Evolutionary conservation across 2,329 filamentous ascomycete species (phyloP).

Genomic region (Catunica adiposa): DNA sequence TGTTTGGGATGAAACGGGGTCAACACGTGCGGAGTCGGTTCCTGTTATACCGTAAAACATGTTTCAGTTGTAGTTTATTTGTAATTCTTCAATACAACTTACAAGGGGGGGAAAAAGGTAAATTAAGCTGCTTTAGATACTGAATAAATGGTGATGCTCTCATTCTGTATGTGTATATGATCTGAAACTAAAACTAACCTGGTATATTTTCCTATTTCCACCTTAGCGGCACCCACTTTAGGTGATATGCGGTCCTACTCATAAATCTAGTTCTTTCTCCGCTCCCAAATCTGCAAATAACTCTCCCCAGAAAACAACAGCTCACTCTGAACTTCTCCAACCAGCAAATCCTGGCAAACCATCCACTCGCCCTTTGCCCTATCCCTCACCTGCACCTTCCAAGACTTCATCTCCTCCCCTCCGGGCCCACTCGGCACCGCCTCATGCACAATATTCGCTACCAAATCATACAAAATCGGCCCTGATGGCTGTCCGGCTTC

Average conservation of each 20-base stretch:
- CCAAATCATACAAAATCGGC: conserved; percentile 86
- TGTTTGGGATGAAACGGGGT: too few relatives aligned
- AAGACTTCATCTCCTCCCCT: conserved; percentile 72
- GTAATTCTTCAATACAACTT: not conserved
- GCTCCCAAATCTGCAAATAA: conserved; percentile 93
- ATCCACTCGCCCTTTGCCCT: conserved; percentile 76
- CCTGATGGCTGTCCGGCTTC: conserved; percentile 48
- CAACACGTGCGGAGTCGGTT: not conserved
- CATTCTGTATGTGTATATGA: not conserved
- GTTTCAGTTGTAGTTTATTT: not conserved
- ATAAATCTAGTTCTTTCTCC: conserved; percentile 45
- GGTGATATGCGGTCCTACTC: too few relatives aligned
- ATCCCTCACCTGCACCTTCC: conserved; percentile 82
- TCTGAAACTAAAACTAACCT: too few relatives aligned
- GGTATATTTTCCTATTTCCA: not conserved
- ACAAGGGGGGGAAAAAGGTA: too few relatives aligned
- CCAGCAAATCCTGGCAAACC: conserved; percentile 83
- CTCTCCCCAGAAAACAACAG: conserved; percentile 83
- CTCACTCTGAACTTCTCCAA: conserved; percentile 77
- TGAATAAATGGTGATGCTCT: too few relatives aligned
- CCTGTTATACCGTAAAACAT: not conserved
- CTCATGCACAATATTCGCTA: conserved; percentile 86
- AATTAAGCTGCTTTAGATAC: too few relatives aligned
- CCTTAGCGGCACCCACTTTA: not conserved
- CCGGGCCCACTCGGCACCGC: conserved; percentile 69